Evolutionary conservation across 805 yeast species (phyloP), one percentile per base, ranked within the genome.

Genomic region (Candida silvicultrix): DNA sequence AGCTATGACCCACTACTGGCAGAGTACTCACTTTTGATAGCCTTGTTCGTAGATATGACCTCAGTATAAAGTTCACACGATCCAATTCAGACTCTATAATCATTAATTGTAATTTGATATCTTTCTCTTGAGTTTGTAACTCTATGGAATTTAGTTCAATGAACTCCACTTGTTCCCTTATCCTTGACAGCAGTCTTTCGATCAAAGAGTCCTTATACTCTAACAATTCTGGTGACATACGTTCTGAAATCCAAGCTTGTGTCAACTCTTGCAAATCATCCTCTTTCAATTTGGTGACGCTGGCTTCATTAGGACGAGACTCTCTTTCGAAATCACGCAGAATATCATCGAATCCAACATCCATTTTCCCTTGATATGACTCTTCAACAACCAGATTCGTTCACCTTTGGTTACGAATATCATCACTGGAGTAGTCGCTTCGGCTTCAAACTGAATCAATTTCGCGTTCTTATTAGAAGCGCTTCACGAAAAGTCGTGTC

Each of bases 51-150:
- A 90, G 69, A 61, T 89, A 92, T 14, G 88, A 75, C 43, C 97
- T 68, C n/a, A 90, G 71, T 32, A 92, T 64, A 60, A 83, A 94
- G 56, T 83, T 88, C 28, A 89, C 77, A 46, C 99, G 69, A 56
- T 94, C 98, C 21, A 94, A 74, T 55, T 94, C 98, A 14, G 95
- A 84, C 59, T 94, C 99, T 54, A 92, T 82, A 21, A 95, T 78
- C 69, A 94, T 78, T 40, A 90, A 69, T 47, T 86, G 83, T 47
- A 92, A 65, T 58, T 90, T 90, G 64, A 82, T 81, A 50, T 83
- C 87, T 44, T 67, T 71, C 47, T 81, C 81, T 38, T 73, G 70
- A 42, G 78, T 78, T 44, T 85, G 86, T 35, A 85, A 68, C 45
- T 85, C 90, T 58, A 88, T 81, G 9, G 95, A 83, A 54, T 88